These are phyloP conservation scores for Glomus cerebriforme DNA, from an alignment of 192 early-diverging fungal species.

Conservation along the genomic window DNA sequence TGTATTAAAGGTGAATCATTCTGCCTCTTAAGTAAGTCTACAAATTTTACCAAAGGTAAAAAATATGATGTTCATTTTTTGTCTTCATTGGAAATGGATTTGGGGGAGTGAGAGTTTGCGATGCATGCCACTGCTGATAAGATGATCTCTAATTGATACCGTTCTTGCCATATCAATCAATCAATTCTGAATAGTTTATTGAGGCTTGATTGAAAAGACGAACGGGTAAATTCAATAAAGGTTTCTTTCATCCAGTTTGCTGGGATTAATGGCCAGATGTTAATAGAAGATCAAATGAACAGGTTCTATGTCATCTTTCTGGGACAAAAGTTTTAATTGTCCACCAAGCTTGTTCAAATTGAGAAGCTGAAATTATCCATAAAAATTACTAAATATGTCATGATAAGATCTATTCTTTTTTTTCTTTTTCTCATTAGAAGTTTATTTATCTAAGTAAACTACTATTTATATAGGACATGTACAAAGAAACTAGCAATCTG, in stretches of 20 bases:
- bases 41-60: constrained; percentile 9
- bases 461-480: constrained; percentile 26
- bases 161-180: constrained; percentile 22
- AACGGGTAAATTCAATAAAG: constrained; percentile 23
- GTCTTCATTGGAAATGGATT: constrained; percentile 9
- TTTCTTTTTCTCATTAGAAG: constrained; percentile 4
- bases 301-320: constrained; percentile 23
- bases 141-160: background rate
- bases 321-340: constrained; percentile 28
- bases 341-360: constrained; percentile 23
- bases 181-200: constrained; percentile 30
- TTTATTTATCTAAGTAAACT: constrained; percentile 20
- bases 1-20: constrained; percentile 27
- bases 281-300: constrained; percentile 24
- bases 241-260: constrained; percentile 33
- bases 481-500: constrained; percentile 8
- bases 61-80: constrained; percentile 26
- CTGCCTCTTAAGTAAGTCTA: constrained; percentile 14
- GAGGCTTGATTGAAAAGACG: constrained; percentile 9
- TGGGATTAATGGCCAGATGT: constrained; percentile 30
- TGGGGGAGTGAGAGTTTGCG: constrained; percentile 33
- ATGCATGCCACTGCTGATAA: background rate
- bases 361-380: constrained; percentile 22
- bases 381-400: constrained; percentile 25
- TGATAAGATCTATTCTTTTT: constrained; percentile 16